A percentile compares a stretch with the other conserved stretches of the same genome.
Conservation (phyloP, 2,329 filamentous ascomycete species). For the Ceratocystis lukuohia region DNA sequence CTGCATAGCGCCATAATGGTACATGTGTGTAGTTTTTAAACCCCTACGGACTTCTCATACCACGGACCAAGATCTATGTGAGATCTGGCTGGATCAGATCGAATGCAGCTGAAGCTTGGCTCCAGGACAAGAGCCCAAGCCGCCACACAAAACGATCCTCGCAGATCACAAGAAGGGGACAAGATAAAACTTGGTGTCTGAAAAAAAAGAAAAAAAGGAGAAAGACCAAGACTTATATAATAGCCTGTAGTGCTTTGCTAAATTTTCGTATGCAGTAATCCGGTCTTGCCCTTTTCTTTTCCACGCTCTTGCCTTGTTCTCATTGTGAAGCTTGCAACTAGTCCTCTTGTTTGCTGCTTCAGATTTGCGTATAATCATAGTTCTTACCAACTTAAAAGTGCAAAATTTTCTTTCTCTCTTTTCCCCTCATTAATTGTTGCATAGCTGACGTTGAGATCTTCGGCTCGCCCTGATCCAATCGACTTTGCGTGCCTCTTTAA, state of each 20-base stretch:
- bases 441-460: background rate
- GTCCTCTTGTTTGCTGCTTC: background rate
- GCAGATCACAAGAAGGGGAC: constrained; percentile 1
- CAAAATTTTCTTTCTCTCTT: background rate
- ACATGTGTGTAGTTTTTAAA: background rate
- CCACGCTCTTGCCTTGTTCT: background rate
- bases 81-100: constrained; percentile 2
- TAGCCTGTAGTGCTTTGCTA: background rate
- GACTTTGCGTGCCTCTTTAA: background rate
- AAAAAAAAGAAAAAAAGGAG: background rate
- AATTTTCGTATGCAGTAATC: background rate
- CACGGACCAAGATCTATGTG: background rate
- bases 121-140: background rate
- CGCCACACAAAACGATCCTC: background rate
- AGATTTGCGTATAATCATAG: background rate
- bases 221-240: background rate
- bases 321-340: background rate
- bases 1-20: background rate
- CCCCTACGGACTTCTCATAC: background rate
- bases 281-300: background rate
- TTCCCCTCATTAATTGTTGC: background rate
- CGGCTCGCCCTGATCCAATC: background rate
- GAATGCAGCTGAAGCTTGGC: constrained; percentile 5
- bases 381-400: background rate
- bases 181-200: background rate